Evolutionary conservation across 257 asterid genomes (phyloP), one percentile per base, ranked within the genome.

Genomic region (Solanum chilense): DNA sequence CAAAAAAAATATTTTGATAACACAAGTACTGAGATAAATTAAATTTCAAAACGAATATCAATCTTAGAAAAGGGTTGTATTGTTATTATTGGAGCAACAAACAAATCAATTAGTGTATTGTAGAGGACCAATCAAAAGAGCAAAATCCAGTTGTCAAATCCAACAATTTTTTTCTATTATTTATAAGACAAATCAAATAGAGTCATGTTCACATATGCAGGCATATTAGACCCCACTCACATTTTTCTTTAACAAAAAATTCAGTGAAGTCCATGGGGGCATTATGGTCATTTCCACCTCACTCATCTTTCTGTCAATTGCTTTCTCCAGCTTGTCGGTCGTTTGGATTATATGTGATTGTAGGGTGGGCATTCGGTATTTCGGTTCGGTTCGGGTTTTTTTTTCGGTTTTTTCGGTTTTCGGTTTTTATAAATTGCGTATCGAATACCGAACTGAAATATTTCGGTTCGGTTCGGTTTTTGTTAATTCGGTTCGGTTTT

Each of bases 91-190:
- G 42, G 76, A 69, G 42, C 25, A 33, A 2, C 41, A 35, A 69
- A 69, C 76, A 69, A 29, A 29, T 4, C 84, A 20, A 20, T 45
- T 37, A 78, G 41, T 78, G 84, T 6, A 78, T 78, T 47, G 0
- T 80, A 80, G 85, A 27, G 85, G 64, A 29, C 66, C 85, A 80
- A 80, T 47, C 16, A 80, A 14, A 45, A 47, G 27, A 69, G 83
- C 58, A 85, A 87, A 58, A 86, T 90, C 93, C 94, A 93, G 96
- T 90, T 94, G 94, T 90, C 89, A 88, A 87, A 83, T 78, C 88
- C 88, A 88, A 86, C 39, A 88, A 85, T 71, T 86, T 92, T 88
- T 86, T 92, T 88, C 39, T 29, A 80, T 16, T 47, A 47, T 71
- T 27, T 81, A 76, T 68, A 90, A 85, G 86, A 87, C 89, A 84